Base-by-base conservation (phyloP, 2,329 filamentous ascomycete genomes). In the Aspergillus japonicus region DNA sequence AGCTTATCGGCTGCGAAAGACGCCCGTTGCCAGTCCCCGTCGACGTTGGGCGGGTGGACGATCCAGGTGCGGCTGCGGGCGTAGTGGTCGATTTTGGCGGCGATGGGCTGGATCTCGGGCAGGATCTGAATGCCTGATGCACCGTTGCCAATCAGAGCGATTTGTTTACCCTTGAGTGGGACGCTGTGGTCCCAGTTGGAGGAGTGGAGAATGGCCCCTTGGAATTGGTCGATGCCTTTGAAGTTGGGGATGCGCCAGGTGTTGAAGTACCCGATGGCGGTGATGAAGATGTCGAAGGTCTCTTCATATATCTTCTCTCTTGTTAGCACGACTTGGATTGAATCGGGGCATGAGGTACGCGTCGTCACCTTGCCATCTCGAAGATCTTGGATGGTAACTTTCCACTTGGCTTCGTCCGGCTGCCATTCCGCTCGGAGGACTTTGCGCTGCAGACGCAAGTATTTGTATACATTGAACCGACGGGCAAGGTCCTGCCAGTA, bases 41-140 rank as follows among this genome's bases (percentile, higher is more conserved):
- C 83, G 75, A 35, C 83, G 80, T 83, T 83, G 72, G 86, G 88
- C 0, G 85, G 84, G 1, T 84, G 80, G 0, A 87, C 85, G 31
- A 90, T 85, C 88, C 88, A 91, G 0, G 88, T 90, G 31, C 79
- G 82, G 65, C 83, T 87, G 11, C 88, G 79, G 1, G 82, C 85
- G 63, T 89, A 90, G 71, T 89, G 85, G 62, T 89, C 85, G 0
- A 90, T 75, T 1, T 78, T 82, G 0, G 63, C 63, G 10, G 73
- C 76, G 5, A 75, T 64, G 7, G 72, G 74, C 54, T 80, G 76
- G 48, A 79, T 70, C 1, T 72, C 74, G 0, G 77, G 76, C 8
- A 79, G 66, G 1, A 76, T 72, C 42, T 88, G 86, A 26, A 88
- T 81, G 0, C 85, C 86, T 6, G 81, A 85, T 4, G 85, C 84